phyloP scores from a whole-genome alignment of 23 red algal species.

The Pyropia yezoensis region DNA sequence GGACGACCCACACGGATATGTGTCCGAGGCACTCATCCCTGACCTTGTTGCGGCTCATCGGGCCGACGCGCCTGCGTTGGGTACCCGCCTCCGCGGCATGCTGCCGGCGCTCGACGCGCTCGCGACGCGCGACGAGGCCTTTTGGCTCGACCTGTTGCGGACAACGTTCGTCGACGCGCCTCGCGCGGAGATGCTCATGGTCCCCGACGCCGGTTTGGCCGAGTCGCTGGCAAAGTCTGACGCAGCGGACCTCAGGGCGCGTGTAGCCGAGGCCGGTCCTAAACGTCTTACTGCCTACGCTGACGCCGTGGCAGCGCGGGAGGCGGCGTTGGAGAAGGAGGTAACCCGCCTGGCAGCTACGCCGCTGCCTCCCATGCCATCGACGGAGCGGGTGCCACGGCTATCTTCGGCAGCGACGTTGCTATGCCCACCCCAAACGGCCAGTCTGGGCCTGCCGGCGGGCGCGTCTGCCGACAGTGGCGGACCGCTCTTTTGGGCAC shows the following conservation, averaged over 20 bases:
- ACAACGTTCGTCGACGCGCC: conserved; percentile 33
- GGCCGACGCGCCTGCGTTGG: conserved; percentile 10
- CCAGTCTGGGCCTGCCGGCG: too few species aligned
- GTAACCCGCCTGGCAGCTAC: conserved; percentile 1
- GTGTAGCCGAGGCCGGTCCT: conserved; percentile 1
- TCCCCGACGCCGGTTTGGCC: conserved; percentile 41
- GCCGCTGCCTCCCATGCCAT: conserved; percentile 29
- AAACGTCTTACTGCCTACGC: conserved; percentile 3
- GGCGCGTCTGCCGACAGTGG: not conserved
- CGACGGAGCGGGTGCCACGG: conserved; percentile 27
- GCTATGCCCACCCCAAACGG: too few species aligned
- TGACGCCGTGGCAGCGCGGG: conserved; percentile 6
- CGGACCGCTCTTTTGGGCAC: not conserved
- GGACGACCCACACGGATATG: not conserved
- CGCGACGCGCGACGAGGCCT: conserved; percentile 18
- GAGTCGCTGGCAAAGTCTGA: conserved; percentile 12
- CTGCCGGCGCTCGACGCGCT: conserved; percentile 7
- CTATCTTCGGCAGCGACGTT: conserved; percentile 17
- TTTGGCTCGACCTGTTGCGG: conserved; percentile 37
- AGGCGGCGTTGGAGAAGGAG: conserved; percentile 7
- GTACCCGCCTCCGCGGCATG: conserved; percentile 15
- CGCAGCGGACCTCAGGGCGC: not conserved
- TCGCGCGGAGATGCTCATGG: conserved; percentile 45
- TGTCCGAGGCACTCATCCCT: conserved; percentile 25
- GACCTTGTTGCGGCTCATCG: conserved; percentile 34